Evolutionary conservation across 495 filamentous ascomycete species (phyloP), one percentile per base, ranked within the genome.

Genomic region (Aspergillus sparsus): DNA sequence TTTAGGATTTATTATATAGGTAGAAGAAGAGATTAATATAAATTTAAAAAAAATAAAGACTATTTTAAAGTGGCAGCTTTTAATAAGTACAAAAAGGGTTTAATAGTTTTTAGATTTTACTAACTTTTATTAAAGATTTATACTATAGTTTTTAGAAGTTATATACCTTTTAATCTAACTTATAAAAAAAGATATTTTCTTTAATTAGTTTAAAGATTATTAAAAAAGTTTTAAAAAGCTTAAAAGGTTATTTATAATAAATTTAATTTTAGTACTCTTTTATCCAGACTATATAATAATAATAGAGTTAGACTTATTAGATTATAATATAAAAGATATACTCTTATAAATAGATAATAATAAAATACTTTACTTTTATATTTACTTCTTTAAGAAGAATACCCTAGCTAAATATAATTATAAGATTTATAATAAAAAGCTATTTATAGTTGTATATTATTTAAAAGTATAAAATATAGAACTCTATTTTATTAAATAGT

Each of bases 291-390:
- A 55, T 44, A 27, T 44, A 55, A 55, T 55, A 55, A 32, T 55
- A 42, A 13, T 44, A 55, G 15, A 55, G 45, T 46, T 35, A 57
- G 31, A 39, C 2, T 35, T n/a, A 18, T 32, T 49, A 27, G 37
- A 49, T 44, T 49, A 57, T 57, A 49, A 57, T 57, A 57, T 49
- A 33, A 36, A 36, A 49, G 37, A 49, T 36, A 44, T 57, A 13
- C 33, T 49, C 18, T 49, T 16, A 18, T 36, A 58, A 58, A 32
- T 50, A 50, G 9, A 41, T 49, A 58, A 49, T 8, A 33, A 44
- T 47, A 46, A 47, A 46, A 32, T 46, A 10, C 7, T 57, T 33
- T 57, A 57, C 34, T 45, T 32, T 35, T n/a, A 42, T 57, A 34
- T n/a, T 12, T 47, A 56, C 27, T 49, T 21, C 3, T 57, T 35